Conservation (phyloP, 2,329 filamentous ascomycete species). For the Cercospora citrullina region DNA sequence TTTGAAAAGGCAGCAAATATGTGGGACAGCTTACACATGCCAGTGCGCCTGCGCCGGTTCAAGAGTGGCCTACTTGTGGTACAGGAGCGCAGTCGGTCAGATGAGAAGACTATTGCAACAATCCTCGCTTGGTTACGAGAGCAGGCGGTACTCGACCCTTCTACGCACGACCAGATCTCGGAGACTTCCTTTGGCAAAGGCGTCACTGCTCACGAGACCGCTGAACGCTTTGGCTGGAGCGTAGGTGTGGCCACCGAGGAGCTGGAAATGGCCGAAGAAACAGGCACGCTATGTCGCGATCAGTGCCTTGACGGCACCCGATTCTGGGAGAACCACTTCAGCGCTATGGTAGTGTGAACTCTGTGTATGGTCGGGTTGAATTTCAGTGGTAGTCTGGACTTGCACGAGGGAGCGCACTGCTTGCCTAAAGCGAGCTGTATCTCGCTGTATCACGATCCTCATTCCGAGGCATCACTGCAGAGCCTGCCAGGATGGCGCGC, state of each 20-base stretch:
- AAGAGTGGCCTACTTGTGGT: conserved; percentile 94
- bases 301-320: conserved; percentile 86
- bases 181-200: conserved; percentile 70
- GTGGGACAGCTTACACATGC: conserved; percentile 85
- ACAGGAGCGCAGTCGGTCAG: conserved; percentile 81
- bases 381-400: background rate
- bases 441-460: background rate
- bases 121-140: conserved; percentile 76
- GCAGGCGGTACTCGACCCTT: conserved; percentile 22
- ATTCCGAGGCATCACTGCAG: background rate
- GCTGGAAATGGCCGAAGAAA: conserved; percentile 94
- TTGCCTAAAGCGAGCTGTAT: background rate
- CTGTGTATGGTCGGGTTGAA: background rate
- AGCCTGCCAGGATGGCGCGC: background rate
- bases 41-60: conserved; percentile 83
- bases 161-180: conserved; percentile 74
- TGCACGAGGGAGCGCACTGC: background rate
- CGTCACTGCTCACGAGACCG: conserved; percentile 84
- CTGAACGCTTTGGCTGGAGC: conserved; percentile 93
- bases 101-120: conserved; percentile 81
- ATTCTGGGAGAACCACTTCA: conserved; percentile 78
- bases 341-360: background rate
- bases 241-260: conserved; percentile 94
- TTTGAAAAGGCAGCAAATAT: conserved; percentile 85
- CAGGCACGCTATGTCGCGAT: conserved; percentile 82